Conservation (phyloP, 2,329 filamentous ascomycete species). For the Stemphylium lycopersici region DNA sequence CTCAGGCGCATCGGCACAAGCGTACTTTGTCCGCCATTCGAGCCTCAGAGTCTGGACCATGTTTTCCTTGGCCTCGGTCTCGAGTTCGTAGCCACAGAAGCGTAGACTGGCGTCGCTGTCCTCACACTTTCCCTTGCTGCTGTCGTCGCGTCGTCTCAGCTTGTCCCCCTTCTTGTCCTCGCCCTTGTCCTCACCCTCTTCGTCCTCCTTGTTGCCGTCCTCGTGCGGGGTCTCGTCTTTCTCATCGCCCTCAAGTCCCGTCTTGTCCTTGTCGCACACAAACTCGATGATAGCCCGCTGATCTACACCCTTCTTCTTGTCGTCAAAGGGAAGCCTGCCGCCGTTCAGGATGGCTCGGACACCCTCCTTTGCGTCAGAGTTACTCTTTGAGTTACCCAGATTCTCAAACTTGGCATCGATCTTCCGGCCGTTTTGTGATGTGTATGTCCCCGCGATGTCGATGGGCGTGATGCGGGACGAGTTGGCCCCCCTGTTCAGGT, state of each 20-base stretch:
- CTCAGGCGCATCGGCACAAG: conserved; percentile 62
- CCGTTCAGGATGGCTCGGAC: conserved; percentile 71
- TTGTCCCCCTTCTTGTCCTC: conserved; percentile 42
- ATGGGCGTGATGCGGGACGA: conserved; percentile 62
- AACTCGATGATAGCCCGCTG: conserved; percentile 86
- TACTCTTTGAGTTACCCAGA: conserved; percentile 68
- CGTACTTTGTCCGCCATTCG: conserved; percentile 87
- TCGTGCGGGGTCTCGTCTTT: conserved; percentile 64
- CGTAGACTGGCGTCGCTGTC: conserved; percentile 63
- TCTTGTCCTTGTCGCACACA: conserved; percentile 74
- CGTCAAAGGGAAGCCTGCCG: conserved; percentile 56
- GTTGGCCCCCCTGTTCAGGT: conserved; percentile 56
- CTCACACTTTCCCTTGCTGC: conserved; percentile 46
- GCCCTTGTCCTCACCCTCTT: conserved; percentile 51
- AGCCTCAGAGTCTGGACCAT: conserved; percentile 69
- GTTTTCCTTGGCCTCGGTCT: conserved; percentile 55
- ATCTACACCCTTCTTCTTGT: conserved; percentile 56
- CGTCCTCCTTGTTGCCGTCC: conserved; percentile 52
- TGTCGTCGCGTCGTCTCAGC: conserved; percentile 32
- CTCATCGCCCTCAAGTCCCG: conserved; percentile 74
- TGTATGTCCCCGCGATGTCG: conserved; percentile 76
- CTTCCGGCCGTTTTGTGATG: conserved; percentile 59
- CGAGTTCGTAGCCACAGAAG: conserved; percentile 73
- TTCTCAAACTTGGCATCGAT: conserved; percentile 71
- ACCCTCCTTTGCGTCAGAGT: conserved; percentile 73